Conservation (phyloP, 768 basidiomycete genomes). For the Fomitopsis pulvina region DNA sequence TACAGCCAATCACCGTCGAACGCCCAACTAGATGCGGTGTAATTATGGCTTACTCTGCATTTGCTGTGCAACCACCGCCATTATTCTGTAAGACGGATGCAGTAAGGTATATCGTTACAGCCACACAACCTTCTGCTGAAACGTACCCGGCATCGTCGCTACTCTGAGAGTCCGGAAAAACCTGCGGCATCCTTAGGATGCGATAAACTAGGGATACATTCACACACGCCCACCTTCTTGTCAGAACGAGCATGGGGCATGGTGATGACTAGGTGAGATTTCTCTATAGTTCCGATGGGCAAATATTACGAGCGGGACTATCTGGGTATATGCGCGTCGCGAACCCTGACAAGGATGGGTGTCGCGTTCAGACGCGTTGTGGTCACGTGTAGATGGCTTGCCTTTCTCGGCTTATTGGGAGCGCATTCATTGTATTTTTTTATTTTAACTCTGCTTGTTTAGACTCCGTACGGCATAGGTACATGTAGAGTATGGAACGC, state of each 20-base stretch:
- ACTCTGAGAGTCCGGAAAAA: constrained; percentile 8
- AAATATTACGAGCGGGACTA: no score
- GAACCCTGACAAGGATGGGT: no score
- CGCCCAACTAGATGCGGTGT: constrained; percentile 9
- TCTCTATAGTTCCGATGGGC: no score
- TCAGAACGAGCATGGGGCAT: constrained; percentile 1
- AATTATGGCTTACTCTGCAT: constrained; percentile 24
- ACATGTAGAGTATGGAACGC: no score
- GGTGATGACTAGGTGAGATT: no score
- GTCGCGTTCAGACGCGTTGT: no score
- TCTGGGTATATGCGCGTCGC: no score
- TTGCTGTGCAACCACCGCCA: constrained; percentile 19
- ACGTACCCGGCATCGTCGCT: constrained; percentile 21
- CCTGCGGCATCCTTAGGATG: background rate
- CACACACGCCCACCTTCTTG: background rate
- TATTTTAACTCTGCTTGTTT: no score
- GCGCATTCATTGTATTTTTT: no score
- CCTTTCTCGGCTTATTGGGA: no score
- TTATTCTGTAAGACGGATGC: constrained; percentile 9
- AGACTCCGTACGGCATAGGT: no score
- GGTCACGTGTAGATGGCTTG: no score
- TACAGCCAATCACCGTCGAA: background rate
- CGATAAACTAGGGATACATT: background rate
- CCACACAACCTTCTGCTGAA: background rate
- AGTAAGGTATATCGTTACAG: background rate